Evolutionary conservation across 192 early-diverging fungal genomes (phyloP).

Genomic region (Chytriomyces hyalinus): DNA sequence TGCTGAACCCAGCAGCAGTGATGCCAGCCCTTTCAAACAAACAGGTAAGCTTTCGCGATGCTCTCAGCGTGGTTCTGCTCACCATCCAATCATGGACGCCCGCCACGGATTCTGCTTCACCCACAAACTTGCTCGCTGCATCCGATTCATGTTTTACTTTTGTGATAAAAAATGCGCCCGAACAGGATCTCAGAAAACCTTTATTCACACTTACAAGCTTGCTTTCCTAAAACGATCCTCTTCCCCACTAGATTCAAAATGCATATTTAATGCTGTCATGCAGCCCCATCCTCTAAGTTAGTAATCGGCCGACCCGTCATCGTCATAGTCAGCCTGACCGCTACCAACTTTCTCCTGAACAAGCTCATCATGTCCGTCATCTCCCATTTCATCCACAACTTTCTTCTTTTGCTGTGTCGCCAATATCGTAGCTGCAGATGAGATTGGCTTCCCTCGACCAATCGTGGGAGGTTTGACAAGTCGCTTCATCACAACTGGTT

Average conservation of each 20-base stretch:
- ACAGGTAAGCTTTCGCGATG: background rate
- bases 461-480: background rate
- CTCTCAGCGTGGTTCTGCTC: background rate
- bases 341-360: background rate
- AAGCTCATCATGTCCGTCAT: background rate
- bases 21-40: background rate
- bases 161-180: too few relatives aligned
- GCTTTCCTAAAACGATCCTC: too few relatives aligned
- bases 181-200: too few relatives aligned
- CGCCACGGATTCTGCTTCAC: background rate
- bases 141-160: too few relatives aligned
- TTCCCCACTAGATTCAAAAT: too few relatives aligned
- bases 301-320: background rate
- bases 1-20: background rate
- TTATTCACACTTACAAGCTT: too few relatives aligned
- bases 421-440: background rate
- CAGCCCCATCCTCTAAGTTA: background rate
- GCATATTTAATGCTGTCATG: too few relatives aligned
- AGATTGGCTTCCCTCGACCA: constrained; percentile 14
- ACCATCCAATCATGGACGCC: background rate
- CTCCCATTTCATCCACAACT: background rate
- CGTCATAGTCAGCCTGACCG: background rate
- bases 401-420: background rate
- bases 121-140: background rate
- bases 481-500: background rate